Percentiles rank a stretch among this genome's conserved stretches.
Conservation (phyloP, 306 rosid species). For the Acmispon strigosus region DNA sequence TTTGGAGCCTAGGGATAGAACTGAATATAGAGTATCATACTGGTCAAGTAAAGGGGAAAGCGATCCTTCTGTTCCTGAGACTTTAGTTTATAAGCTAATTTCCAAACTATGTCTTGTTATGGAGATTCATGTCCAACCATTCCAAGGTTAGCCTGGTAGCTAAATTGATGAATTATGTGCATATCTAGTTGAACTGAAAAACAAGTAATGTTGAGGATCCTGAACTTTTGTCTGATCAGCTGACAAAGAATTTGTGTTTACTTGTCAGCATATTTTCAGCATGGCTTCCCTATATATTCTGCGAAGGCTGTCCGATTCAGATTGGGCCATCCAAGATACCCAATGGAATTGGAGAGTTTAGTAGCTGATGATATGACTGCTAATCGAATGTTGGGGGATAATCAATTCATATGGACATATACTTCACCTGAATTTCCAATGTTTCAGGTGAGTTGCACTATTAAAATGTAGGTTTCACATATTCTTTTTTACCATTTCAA, state of each 20-base stretch:
- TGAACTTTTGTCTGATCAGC: conserved; percentile 6
- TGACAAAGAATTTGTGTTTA: conserved; percentile 22
- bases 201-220: neutral
- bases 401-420: conserved; percentile 43
- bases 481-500: neutral
- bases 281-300: conserved; percentile 49
- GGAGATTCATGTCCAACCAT: conserved; percentile 57
- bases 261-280: conserved; percentile 54
- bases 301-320: conserved; percentile 54
- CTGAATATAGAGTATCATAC: conserved; percentile 33
- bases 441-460: conserved; percentile 42
- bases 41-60: conserved; percentile 69
- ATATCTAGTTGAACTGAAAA: conserved; percentile 10
- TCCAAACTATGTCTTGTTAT: conserved; percentile 46
- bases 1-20: conserved; percentile 38
- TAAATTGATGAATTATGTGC: neutral
- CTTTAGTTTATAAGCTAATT: conserved; percentile 39
- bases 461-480: neutral
- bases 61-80: conserved; percentile 51
- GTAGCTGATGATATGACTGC: neutral
- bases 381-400: neutral
- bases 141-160: conserved; percentile 44
- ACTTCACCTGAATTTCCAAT: conserved; percentile 66
- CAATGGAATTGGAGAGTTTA: neutral
- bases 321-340: conserved; percentile 34